phyloP scores from a whole-genome alignment of 768 basidiomycete species.

The Termitomyces titanicus region DNA sequence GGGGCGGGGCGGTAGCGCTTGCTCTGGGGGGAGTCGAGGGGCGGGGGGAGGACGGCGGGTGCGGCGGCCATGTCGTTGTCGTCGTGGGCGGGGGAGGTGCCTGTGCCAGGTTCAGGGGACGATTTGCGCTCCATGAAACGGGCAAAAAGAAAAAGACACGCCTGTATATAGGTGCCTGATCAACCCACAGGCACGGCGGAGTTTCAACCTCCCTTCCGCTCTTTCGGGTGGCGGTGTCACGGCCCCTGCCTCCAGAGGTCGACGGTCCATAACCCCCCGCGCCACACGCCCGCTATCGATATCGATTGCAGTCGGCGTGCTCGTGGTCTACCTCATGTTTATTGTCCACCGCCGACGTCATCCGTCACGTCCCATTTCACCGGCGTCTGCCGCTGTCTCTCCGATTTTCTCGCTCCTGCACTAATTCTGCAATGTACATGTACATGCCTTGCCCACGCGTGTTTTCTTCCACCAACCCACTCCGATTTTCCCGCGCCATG shows the following conservation, averaged over 20 bases:
- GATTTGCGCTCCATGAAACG: slow-evolving; percentile 27
- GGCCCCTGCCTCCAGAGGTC: slow-evolving; percentile 1
- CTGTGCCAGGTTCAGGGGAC: slow-evolving; percentile 26
- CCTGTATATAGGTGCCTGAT: slow-evolving; percentile 25
- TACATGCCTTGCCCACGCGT: no score
- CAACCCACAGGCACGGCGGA: slow-evolving; percentile 16
- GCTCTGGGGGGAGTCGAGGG: slow-evolving; percentile 20
- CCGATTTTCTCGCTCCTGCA: no score
- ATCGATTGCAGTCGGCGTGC: no score
- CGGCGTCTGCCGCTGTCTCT: no score
- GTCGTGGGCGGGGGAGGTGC: slow-evolving; percentile 10
- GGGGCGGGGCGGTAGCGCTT: slow-evolving; percentile 81
- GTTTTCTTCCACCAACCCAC: no score
- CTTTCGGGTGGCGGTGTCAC: slow-evolving; percentile 5
- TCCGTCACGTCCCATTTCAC: no score
- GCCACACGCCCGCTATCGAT: no score
- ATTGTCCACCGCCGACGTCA: no score
- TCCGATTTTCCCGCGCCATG: no score
- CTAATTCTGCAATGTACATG: no score
- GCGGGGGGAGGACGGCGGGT: slow-evolving; percentile 17
- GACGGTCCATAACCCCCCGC: no score
- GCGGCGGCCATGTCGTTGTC: slow-evolving; percentile 22
- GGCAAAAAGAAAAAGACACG: slow-evolving; percentile 14
- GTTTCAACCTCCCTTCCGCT: slow-evolving; percentile 2
- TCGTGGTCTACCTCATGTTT: no score